phyloP scores from a whole-genome alignment of 139 green algal species.

The Auxenochlorella pyrenoidosa region DNA sequence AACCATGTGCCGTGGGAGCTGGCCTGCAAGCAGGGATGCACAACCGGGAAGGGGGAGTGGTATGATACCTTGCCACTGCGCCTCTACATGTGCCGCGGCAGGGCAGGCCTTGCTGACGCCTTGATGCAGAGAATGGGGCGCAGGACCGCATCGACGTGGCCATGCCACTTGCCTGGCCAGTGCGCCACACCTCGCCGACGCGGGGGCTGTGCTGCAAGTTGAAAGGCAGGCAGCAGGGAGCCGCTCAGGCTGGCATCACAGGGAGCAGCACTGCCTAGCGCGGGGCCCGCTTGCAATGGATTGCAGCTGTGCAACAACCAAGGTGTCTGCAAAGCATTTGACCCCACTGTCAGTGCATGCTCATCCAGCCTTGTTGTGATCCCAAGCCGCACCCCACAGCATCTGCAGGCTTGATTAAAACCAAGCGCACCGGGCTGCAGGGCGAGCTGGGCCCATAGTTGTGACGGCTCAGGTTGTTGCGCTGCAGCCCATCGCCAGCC shows the following conservation, averaged over 20 bases:
- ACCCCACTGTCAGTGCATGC: not conserved
- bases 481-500: not conserved
- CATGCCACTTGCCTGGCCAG: not conserved
- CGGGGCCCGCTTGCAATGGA: not conserved
- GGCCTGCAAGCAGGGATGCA: not conserved
- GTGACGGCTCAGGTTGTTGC: conserved; percentile 3
- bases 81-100: too few species aligned
- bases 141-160: not conserved
- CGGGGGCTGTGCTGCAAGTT: conserved; percentile 4
- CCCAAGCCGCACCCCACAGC: too few species aligned
- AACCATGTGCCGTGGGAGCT: conserved; percentile 21
- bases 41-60: not conserved
- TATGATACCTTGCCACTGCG: too few species aligned
- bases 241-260: not conserved
- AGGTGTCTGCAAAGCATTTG: not conserved
- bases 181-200: conserved; percentile 22
- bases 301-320: not conserved
- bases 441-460: conserved; percentile 3
- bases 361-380: too few species aligned
- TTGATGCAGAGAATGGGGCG: too few species aligned
- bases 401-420: too few species aligned
- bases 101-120: too few species aligned
- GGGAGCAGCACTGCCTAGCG: not conserved
- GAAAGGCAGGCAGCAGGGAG: not conserved
- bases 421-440: conserved; percentile 12